phyloP scores from a whole-genome alignment of 78 protist genomes.

The Dictyostelium brefeldianum region DNA sequence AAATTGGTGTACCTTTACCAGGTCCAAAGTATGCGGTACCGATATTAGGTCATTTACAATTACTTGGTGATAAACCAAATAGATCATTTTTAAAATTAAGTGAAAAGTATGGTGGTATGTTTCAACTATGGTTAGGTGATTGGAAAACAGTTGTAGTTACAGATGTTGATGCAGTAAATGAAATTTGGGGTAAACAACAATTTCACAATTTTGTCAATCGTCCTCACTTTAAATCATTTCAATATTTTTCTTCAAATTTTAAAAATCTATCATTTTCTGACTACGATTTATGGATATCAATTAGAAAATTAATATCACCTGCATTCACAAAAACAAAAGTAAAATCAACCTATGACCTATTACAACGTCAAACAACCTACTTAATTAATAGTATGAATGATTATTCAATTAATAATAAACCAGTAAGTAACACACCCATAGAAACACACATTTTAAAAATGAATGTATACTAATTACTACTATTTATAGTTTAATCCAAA shows the following conservation, averaged over 20 bases:
- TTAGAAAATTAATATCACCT: constrained; percentile 2
- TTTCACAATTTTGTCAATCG: neutral
- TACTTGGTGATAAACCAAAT: constrained; percentile 38
- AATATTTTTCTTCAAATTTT: neutral
- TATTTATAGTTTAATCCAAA: constrained; percentile 29
- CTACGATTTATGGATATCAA: constrained; percentile 18
- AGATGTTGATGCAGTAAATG: neutral
- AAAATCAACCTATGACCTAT: neutral
- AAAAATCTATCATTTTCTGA: constrained; percentile 17
- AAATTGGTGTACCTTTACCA: too few relatives aligned
- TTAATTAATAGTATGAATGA: constrained; percentile 21
- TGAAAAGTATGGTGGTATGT: constrained; percentile 8
- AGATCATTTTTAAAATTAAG: neutral
- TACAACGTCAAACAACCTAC: constrained; percentile 8
- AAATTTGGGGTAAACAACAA: constrained; percentile 8
- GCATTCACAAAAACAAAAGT: constrained; percentile 58
- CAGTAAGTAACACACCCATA: constrained; percentile 9
- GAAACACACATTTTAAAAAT: neutral
- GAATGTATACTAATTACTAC: neutral
- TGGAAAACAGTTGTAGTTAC: constrained; percentile 16
- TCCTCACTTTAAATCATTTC: constrained; percentile 3
- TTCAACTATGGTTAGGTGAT: constrained; percentile 33
- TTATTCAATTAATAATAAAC: constrained; percentile 9
- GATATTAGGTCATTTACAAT: constrained; percentile 26
- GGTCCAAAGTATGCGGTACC: neutral